Conservation (phyloP, 768 basidiomycete species). For the Panellus pusillus region DNA sequence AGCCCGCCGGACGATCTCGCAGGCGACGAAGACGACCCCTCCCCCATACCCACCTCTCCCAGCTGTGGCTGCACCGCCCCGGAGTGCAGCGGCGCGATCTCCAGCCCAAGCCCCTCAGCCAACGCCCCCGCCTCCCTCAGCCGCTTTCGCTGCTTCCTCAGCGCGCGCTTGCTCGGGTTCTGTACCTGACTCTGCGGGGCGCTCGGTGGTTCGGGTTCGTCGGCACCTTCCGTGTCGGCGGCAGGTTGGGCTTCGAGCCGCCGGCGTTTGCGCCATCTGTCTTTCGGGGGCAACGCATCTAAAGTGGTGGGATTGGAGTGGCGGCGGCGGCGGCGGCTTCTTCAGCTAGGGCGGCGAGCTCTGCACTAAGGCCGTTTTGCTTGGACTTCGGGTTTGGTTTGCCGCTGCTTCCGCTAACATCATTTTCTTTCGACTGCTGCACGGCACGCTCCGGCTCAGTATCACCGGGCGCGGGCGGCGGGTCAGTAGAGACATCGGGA, state of each 20-base stretch:
- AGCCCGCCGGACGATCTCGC: too few species aligned
- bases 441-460: too few species aligned
- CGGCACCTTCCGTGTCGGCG: background rate
- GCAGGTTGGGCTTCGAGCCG: slow-evolving; percentile 9
- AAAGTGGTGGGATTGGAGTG: too few species aligned
- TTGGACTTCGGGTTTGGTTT: slow-evolving; percentile 6
- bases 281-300: slow-evolving; percentile 5
- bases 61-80: too few species aligned
- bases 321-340: background rate
- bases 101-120: background rate
- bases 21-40: too few species aligned
- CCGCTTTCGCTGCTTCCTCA: background rate
- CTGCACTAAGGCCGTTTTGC: slow-evolving; percentile 1
- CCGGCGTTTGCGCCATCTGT: slow-evolving; percentile 22
- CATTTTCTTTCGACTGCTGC: too few species aligned
- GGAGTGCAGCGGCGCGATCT: background rate
- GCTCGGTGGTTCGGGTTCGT: background rate
- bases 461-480: too few species aligned
- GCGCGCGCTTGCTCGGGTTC: slow-evolving; percentile 5
- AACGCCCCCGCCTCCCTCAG: background rate
- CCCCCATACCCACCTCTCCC: too few species aligned
- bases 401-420: too few species aligned
- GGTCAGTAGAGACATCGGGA: slow-evolving; percentile 23
- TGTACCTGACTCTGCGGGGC: background rate
- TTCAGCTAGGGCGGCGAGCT: slow-evolving; percentile 10